Conservation (phyloP, 169 alveolate genomes). For the Cryptosporidium muris region DNA sequence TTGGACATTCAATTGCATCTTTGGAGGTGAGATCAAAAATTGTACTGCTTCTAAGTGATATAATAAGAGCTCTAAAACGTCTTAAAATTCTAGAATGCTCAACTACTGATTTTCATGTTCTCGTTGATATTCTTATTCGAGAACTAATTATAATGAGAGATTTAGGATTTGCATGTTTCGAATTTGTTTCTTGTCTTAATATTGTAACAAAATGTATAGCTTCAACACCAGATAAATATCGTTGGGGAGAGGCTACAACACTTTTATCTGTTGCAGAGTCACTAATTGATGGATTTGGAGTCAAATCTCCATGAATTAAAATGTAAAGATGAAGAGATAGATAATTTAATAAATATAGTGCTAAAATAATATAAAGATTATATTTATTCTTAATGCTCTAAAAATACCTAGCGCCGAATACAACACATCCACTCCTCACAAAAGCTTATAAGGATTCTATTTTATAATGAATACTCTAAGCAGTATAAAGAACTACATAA, state of each 20-base stretch:
- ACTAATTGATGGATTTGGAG: conserved; percentile 60
- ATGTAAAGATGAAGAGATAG: not conserved
- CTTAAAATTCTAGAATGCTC: conserved; percentile 10
- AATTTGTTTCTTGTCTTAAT: conserved; percentile 62
- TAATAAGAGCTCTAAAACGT: conserved; percentile 26
- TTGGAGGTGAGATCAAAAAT: conserved; percentile 16
- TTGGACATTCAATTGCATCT: conserved; percentile 17
- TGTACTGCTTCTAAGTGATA: conserved; percentile 35
- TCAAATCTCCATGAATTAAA: not conserved
- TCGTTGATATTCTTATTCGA: conserved; percentile 51
- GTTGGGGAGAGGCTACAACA: conserved; percentile 70
- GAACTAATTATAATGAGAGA: conserved; percentile 70
- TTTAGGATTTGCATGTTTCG: conserved; percentile 50
- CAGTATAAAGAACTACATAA: too few species aligned
- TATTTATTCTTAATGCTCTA: too few species aligned
- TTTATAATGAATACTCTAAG: too few species aligned
- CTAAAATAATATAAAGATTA: too few species aligned
- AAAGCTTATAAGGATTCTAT: too few species aligned
- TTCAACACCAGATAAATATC: conserved; percentile 52
- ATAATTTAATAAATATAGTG: too few species aligned
- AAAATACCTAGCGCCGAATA: too few species aligned
- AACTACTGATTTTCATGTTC: conserved; percentile 59
- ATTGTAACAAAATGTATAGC: conserved; percentile 59
- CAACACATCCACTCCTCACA: too few species aligned
- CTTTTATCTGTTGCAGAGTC: conserved; percentile 65